A percentile compares a stretch with the other conserved stretches of the same genome.
Conservation (phyloP, 2,329 filamentous ascomycete species). For the Orbilia brochopaga region DNA sequence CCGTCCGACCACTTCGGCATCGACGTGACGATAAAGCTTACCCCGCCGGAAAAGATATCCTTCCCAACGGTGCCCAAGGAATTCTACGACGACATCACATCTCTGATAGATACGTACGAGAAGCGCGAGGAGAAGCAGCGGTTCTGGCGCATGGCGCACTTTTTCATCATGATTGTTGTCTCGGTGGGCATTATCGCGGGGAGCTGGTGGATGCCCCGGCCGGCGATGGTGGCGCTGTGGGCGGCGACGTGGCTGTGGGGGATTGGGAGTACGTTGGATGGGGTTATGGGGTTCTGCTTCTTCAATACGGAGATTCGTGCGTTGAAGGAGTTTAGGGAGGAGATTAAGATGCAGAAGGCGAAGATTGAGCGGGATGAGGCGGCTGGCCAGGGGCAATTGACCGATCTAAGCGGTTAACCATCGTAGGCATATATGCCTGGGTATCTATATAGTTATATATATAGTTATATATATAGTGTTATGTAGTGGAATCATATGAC, state of each 20-base stretch:
- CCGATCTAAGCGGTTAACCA: conserved; percentile 20
- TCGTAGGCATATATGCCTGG: conserved; percentile 2
- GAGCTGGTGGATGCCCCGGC: conserved; percentile 78
- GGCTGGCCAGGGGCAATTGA: conserved; percentile 28
- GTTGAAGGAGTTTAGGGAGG: conserved; percentile 91
- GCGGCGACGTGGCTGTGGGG: conserved; percentile 79
- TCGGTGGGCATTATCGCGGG: conserved; percentile 77
- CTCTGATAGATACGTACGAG: conserved; percentile 72
- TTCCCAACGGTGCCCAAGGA: conserved; percentile 54
- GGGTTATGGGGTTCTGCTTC: conserved; percentile 84
- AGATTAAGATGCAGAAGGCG: conserved; percentile 67
- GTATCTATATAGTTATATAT: background rate
- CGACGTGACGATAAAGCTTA: conserved; percentile 72
- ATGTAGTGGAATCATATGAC: too few species aligned
- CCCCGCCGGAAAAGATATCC: conserved; percentile 52
- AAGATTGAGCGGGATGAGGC: conserved; percentile 47
- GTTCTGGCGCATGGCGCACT: conserved; percentile 74
- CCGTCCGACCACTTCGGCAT: conserved; percentile 95
- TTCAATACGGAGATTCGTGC: conserved; percentile 81
- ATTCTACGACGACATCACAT: conserved; percentile 64
- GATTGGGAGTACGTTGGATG: conserved; percentile 77
- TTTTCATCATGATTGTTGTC: conserved; percentile 70
- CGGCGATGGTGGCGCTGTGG: conserved; percentile 79
- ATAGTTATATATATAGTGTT: too few species aligned
- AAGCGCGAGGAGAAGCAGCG: conserved; percentile 74